Base-by-base conservation (phyloP, 805 yeast genomes). In the Candida vaughaniae region DNA sequence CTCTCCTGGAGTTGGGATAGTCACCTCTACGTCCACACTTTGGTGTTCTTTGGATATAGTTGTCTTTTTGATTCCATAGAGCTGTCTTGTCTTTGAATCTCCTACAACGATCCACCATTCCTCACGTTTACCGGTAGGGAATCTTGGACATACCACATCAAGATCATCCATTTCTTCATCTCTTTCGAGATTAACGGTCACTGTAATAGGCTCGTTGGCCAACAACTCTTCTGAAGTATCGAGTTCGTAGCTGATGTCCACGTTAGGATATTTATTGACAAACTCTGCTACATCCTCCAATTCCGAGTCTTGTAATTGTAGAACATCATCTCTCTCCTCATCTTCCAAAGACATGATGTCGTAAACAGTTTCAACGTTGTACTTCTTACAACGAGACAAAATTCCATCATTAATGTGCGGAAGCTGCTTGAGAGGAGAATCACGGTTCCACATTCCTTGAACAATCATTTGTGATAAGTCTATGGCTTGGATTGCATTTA, bases 31-130 rank as follows among this genome's bases (percentile, higher is more conserved):
- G 5, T 62, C 64, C 11, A 82, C 68, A 3, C 58, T 52, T 52
- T 82, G 85, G 1, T 58, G 55, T 42, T 80, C 80, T 42, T 74
- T 69, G 7, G 66, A 54, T 2, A 86, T 61, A 0, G 73, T 56
- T 1, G 84, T 67, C 54, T 82, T 84, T 54, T 82, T 83, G 43
- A 88, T 80, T 0, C 88, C 90, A 47, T 79, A 82, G 22, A 91
- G 58, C 49, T 82, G 83, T 39, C 72, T 77, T 0, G 72, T 65
- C 1, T 60, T 54, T 1, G 73, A 51, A 44, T 85, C 85, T 4
- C 98, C 97, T 26, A 90, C 60, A 5, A 91, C 82, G 15, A 91
- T 55, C 95, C 97, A 90, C 98, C 97, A 77, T 41, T 69, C 73
- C 52, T 85, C 93, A 6, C 66, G 55, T 60, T 84, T 87, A 2